Evolutionary conservation across 768 basidiomycete species (phyloP).

Genomic region (Auricularia cornea): DNA sequence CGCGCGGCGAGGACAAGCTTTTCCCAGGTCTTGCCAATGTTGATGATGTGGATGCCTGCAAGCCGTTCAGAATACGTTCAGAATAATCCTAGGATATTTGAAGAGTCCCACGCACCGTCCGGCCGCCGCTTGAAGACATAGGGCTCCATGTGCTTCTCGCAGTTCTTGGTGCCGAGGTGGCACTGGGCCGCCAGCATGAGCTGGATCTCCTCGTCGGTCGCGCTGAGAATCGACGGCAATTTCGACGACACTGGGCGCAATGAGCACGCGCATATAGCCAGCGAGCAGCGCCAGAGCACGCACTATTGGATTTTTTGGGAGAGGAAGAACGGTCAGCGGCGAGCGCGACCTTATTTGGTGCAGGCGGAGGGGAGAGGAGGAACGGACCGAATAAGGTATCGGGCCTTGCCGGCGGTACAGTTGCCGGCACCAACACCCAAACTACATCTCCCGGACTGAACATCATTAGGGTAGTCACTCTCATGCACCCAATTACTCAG

Average conservation of each 20-base stretch:
- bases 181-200: conserved; percentile 90
- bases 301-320: background rate
- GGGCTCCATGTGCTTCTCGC: conserved; percentile 97
- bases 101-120: conserved; percentile 61
- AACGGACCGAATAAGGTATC: background rate
- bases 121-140: conserved; percentile 96
- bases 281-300: background rate
- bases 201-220: conserved; percentile 97
- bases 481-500: too few relatives aligned
- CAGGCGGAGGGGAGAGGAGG: background rate
- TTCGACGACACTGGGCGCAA: conserved; percentile 55
- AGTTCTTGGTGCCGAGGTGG: conserved; percentile 98
- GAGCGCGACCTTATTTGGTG: background rate
- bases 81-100: background rate
- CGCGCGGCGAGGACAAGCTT: conserved; percentile 98
- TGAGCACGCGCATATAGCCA: background rate
- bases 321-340: background rate
- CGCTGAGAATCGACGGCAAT: conserved; percentile 86
- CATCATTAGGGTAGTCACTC: too few relatives aligned
- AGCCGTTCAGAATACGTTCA: conserved; percentile 4
- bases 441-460: too few relatives aligned
- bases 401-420: background rate
- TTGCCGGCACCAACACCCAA: background rate
- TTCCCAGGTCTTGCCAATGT: conserved; percentile 99
- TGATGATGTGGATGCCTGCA: conserved; percentile 88